A percentile compares a stretch with the other conserved stretches of the same genome.
Conservation (phyloP, 768 basidiomycete species). For the Austroboletus eburneus region DNA sequence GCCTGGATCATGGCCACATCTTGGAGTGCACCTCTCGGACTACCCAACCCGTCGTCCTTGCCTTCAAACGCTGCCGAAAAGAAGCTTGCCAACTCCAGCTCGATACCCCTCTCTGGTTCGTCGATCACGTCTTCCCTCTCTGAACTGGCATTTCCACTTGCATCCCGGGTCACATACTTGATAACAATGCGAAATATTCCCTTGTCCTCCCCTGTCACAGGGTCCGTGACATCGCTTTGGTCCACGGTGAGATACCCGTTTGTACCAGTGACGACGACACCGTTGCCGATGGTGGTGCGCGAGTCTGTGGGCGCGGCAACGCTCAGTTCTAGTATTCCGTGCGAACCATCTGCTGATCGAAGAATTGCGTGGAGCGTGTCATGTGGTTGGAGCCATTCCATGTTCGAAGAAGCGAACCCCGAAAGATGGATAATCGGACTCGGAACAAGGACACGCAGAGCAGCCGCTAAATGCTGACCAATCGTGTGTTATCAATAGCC, state of each 20-base stretch:
- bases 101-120: constrained; percentile 47
- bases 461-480: constrained; percentile 62
- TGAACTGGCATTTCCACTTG: constrained; percentile 15
- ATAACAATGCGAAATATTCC: constrained; percentile 36
- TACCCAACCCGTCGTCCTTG: constrained; percentile 51
- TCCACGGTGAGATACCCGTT: constrained; percentile 56
- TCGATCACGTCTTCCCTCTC: constrained; percentile 48
- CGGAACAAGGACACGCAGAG: constrained; percentile 58
- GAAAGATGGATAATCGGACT: constrained; percentile 50
- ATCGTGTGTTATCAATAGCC: neutral
- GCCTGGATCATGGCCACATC: constrained; percentile 84
- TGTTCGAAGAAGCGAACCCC: constrained; percentile 63
- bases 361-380: constrained; percentile 70
- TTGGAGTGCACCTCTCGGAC: constrained; percentile 56
- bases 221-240: constrained; percentile 24
- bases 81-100: constrained; percentile 56
- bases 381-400: constrained; percentile 67
- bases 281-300: constrained; percentile 28
- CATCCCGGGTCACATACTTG: constrained; percentile 26
- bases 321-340: constrained; percentile 62
- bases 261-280: constrained; percentile 53
- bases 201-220: constrained; percentile 21
- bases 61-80: constrained; percentile 47
- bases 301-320: constrained; percentile 51
- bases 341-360: constrained; percentile 43